Percentiles rank a stretch among this genome's conserved stretches.
Conservation (phyloP, 1,284 basidiomycete species). For the Xerocomus minutiporus region DNA sequence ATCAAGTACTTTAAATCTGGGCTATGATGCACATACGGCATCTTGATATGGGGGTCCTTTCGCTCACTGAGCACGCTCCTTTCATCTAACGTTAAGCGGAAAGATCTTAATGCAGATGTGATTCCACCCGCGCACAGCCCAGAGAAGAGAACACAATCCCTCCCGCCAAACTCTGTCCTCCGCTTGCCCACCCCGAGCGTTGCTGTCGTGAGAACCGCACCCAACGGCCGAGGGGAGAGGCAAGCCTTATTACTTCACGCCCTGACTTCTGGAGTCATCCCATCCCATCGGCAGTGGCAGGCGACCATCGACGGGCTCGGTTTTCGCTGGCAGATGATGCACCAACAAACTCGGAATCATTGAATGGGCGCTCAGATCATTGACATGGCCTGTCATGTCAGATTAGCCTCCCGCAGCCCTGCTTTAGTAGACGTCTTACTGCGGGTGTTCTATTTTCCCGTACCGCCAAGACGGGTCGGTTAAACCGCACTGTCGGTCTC, state of each 20-base stretch:
- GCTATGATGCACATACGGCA: constrained; percentile 34
- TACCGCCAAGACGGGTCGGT: constrained; percentile 11
- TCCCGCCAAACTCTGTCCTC: constrained; percentile 12
- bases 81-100: constrained; percentile 38
- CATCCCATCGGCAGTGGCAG: constrained; percentile 16
- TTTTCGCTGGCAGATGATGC: constrained; percentile 24
- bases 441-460: neutral
- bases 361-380: constrained; percentile 8
- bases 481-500: neutral
- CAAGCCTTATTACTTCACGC: constrained; percentile 23
- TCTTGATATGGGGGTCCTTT: constrained; percentile 28
- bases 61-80: constrained; percentile 26
- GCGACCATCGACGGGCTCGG: constrained; percentile 9
- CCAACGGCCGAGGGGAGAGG: constrained; percentile 18
- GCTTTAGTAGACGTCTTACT: constrained; percentile 18
- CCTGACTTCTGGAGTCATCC: constrained; percentile 14
- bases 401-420: constrained; percentile 21
- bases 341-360: constrained; percentile 18
- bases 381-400: constrained; percentile 11
- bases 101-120: constrained; percentile 34
- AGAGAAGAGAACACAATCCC: constrained; percentile 17
- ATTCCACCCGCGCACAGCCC: constrained; percentile 28
- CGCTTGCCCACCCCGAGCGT: constrained; percentile 9
- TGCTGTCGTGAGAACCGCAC: constrained; percentile 16
- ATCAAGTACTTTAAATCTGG: constrained; percentile 34